A percentile compares a stretch with the other conserved stretches of the same genome.
phyloP scores from a whole-genome alignment of 352 stramenopile genomes.

The Pythium oligandrum region DNA sequence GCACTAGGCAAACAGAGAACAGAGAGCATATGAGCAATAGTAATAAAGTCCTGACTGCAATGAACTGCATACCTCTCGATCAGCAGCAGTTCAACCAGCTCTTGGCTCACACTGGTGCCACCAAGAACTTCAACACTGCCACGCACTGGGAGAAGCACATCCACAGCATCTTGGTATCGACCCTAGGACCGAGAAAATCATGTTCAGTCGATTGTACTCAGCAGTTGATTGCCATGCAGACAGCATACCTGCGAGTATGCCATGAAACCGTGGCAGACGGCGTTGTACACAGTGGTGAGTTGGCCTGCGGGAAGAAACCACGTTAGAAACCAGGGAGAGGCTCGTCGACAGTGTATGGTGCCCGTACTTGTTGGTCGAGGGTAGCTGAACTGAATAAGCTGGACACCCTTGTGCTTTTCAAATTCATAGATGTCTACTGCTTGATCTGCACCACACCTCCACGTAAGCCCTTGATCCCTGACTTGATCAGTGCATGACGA shows the following conservation, averaged over 20 bases:
- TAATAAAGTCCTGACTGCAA: conserved; percentile 1
- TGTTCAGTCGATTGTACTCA: background rate
- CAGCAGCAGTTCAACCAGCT: conserved; percentile 70
- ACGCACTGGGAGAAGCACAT: conserved; percentile 51
- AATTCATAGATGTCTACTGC: conserved; percentile 36
- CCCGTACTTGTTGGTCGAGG: conserved; percentile 20
- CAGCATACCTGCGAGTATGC: conserved; percentile 56
- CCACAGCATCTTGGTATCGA: conserved; percentile 49
- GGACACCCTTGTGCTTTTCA: conserved; percentile 30
- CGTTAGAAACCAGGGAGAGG: no score
- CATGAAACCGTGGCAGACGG: conserved; percentile 61
- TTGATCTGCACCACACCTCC: conserved; percentile 12
- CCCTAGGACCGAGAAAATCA: conserved; percentile 16
- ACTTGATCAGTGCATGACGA: background rate
- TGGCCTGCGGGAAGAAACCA: conserved; percentile 18
- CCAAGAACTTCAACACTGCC: conserved; percentile 67
- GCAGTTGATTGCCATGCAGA: background rate
- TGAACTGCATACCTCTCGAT: conserved; percentile 61
- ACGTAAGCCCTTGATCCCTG: no score
- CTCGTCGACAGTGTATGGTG: no score
- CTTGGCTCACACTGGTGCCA: conserved; percentile 63
- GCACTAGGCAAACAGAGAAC: conserved; percentile 26
- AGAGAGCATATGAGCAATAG: background rate
- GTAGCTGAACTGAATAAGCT: conserved; percentile 61
- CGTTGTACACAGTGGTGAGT: conserved; percentile 37